Evolutionary conservation across 2,329 filamentous ascomycete species (phyloP), one percentile per base, ranked within the genome.

Genomic region (Parastagonospora avenae): DNA sequence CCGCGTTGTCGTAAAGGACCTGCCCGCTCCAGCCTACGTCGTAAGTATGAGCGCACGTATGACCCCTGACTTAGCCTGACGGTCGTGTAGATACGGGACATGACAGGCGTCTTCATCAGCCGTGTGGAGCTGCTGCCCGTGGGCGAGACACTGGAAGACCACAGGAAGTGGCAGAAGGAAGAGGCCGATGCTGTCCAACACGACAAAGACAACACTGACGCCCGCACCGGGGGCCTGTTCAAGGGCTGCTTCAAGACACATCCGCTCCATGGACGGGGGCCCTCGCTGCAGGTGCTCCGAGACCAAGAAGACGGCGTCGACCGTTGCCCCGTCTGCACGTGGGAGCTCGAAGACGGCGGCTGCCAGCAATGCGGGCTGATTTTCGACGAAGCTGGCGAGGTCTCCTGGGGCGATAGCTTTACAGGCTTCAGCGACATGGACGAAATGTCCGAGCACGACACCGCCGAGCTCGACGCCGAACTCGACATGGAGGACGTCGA

Each of bases 1-100:
- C 67, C 81, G 87, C 52, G 77, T 82, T 3, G 74, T 77, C 31
- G 82, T 89, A 50, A 81, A 77, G 56, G 74, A 81, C 27, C 75
- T 82, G 57, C 86, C 86, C 1, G 83, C 85, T 7, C 86, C 86
- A 24, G 84, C 86, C 35, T 89, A 86, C 65, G 70, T 88, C 36
- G 83, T 85, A 71, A 66, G 77, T 72, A 24, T 36, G 32, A 28
- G 8, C 27, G 11, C 19, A 14, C n/a, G 31, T 7, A 4, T 8
- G 30, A 29, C 11, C 15, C 35, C 11, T 15, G 2, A 11, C 40
- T 32, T 3, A 42, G 32, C 4, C 42, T 56, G 54, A 47, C 49
- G 49, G 2, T 4, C n/a, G 2, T 14, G 12, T 59, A 85, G 82
- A 80, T 89, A 46, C 82, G 86, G 49, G 82, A 88, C 50, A 80